phyloP scores from a whole-genome alignment of 1,284 basidiomycete species.

The Irpex lacteus region DNA sequence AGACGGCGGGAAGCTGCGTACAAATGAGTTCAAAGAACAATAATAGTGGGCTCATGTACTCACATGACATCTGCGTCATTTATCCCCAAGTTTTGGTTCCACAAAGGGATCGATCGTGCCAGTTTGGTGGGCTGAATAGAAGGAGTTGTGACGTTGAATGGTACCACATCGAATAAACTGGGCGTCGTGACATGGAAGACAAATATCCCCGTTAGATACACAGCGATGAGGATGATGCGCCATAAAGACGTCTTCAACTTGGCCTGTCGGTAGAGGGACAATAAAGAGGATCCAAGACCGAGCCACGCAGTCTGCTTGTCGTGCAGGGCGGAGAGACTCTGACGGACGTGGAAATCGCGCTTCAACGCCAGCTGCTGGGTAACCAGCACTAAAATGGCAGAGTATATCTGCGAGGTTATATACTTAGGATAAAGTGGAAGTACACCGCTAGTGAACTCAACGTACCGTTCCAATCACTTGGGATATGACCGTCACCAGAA shows the following conservation, averaged over 20 bases:
- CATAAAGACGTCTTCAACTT: background rate
- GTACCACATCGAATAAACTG: conserved; percentile 5
- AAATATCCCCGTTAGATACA: conserved; percentile 6
- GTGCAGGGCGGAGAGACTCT: conserved; percentile 4
- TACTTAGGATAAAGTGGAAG: too few species aligned
- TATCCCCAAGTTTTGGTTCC: too few species aligned
- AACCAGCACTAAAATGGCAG: background rate
- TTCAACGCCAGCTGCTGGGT: conserved; percentile 8
- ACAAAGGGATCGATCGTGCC: too few species aligned
- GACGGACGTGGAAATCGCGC: conserved; percentile 4
- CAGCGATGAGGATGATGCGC: conserved; percentile 4
- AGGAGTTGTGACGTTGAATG: conserved; percentile 2
- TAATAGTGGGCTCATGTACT: background rate
- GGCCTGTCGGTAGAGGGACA: conserved; percentile 1
- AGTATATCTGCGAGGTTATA: background rate
- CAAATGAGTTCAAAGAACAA: background rate
- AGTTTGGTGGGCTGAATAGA: background rate
- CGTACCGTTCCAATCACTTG: too few species aligned
- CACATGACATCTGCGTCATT: too few species aligned
- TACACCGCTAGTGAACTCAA: too few species aligned
- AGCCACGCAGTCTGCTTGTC: conserved; percentile 11
- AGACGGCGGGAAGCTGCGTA: background rate
- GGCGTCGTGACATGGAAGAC: conserved; percentile 7
- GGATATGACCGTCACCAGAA: too few species aligned
- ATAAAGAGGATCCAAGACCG: conserved; percentile 4